Evolutionary conservation across 2,329 filamentous ascomycete genomes (phyloP), one percentile per base, ranked within the genome.

Genomic region (Trichoderma polysporum): DNA sequence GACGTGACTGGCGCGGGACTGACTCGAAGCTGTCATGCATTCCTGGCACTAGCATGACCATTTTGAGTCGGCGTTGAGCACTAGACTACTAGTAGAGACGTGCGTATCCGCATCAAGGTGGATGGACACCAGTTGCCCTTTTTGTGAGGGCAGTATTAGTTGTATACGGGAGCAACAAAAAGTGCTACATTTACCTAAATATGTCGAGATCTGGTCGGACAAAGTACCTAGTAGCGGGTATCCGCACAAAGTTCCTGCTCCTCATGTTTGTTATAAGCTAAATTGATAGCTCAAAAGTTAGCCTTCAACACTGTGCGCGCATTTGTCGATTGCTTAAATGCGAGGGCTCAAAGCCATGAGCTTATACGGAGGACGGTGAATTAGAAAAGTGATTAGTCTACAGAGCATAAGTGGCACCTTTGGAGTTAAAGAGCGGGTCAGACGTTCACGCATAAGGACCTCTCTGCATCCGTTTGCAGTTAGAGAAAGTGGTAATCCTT

Each of bases 1-100:
- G 35, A n/a, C 37, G n/a, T 45, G 37, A 54, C 37, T 17, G 19
- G 57, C n/a, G 41, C 29, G 19, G 39, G 27, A 49, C 49, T 54
- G 60, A 56, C 50, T 64, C 50, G 37, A 47, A 56, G 37, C 17
- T 54, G n/a, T 45, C 29, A 56, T 64, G 60, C 49, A 60, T 47
- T 22, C 8, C n/a, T 45, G 29, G 27, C 27, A 25, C 49, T 22
- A 45, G 41, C 41, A 45, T n/a, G 35, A 13, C 25, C 35, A n/a
- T 33, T 31, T 41, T 63, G 49, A 54, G 49, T 52, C 49, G 17
- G 60, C 37, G 5, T 33, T 45, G 60, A 33, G 52, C 47, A 22
- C 59, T 53, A 39, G 35, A 41, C 33, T 41, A 17, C 13, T 25
- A 31, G 22, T 25, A n/a, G 49, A 31, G 60, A 31, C 50, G 33